Evolutionary conservation across 2,329 filamentous ascomycete genomes (phyloP).

Genomic region (Epichloe glyceriae): DNA sequence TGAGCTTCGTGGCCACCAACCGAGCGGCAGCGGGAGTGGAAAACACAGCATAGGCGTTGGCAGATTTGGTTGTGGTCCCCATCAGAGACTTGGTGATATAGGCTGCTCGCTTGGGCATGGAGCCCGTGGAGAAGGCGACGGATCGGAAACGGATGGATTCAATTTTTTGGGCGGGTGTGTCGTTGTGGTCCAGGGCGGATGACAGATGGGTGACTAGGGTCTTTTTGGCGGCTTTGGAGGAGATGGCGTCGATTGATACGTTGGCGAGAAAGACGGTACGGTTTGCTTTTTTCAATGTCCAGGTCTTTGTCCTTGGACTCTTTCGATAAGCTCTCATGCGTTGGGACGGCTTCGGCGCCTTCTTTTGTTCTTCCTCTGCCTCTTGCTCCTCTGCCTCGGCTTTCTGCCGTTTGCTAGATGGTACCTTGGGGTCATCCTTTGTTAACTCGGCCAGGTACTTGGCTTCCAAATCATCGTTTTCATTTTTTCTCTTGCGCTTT

Average conservation of each 20-base stretch:
- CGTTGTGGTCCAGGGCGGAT: constrained; percentile 51
- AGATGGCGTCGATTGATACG: constrained; percentile 71
- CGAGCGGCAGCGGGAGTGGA: constrained; percentile 62
- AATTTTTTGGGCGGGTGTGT: constrained; percentile 53
- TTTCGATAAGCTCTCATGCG: constrained; percentile 45
- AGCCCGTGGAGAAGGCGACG: constrained; percentile 63
- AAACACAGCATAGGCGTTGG: constrained; percentile 91
- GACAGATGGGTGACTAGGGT: constrained; percentile 61
- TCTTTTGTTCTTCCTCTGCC: constrained; percentile 23
- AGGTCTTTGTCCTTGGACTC: constrained; percentile 58
- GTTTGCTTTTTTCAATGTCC: constrained; percentile 59
- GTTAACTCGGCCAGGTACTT: constrained; percentile 56
- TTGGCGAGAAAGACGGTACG: constrained; percentile 92
- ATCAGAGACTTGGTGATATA: constrained; percentile 85
- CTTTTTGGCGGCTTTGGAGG: constrained; percentile 70
- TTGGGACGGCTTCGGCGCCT: constrained; percentile 30
- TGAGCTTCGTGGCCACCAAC: constrained; percentile 62
- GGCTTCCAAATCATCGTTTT: constrained; percentile 57
- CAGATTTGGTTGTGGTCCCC: constrained; percentile 80
- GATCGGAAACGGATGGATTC: constrained; percentile 93
- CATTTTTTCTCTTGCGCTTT: constrained; percentile 55
- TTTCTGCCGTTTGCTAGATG: constrained; percentile 42
- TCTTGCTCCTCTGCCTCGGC: constrained; percentile 13
- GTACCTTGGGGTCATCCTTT: constrained; percentile 44
- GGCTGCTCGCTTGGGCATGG: constrained; percentile 85